Conservation (phyloP, 345 rosid genomes). For the Aquilaria sinensis region DNA sequence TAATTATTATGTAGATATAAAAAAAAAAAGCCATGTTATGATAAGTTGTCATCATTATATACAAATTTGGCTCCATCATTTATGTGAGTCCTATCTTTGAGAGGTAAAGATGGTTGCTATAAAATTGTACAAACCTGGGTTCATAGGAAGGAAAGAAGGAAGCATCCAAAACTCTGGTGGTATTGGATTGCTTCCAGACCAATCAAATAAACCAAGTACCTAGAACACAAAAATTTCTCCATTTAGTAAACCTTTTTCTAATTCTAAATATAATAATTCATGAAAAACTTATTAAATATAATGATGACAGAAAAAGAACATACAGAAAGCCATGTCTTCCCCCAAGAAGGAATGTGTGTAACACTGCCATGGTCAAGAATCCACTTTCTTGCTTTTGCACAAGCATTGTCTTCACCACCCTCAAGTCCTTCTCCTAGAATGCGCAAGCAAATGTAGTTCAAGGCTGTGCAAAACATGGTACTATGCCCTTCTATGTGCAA, state of each 20-base stretch:
- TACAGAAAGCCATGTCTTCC: conserved; percentile 37
- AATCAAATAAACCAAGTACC: conserved; percentile 39
- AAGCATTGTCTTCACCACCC: conserved; percentile 33
- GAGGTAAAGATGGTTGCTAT: not conserved
- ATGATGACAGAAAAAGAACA: not conserved
- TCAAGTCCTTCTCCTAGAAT: conserved; percentile 38
- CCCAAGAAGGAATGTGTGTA: conserved; percentile 35
- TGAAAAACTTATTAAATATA: not conserved
- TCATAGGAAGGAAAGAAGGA: conserved; percentile 43
- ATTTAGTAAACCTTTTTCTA: not conserved
- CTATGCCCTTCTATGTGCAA: conserved; percentile 42
- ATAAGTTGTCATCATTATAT: no score
- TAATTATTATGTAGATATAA: no score
- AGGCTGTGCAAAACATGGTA: conserved; percentile 31
- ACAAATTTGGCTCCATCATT: no score
- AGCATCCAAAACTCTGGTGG: conserved; percentile 69
- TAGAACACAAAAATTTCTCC: not conserved
- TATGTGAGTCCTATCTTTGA: not conserved
- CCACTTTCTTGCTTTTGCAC: conserved; percentile 31
- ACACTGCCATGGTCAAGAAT: conserved; percentile 32
- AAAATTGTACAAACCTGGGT: conserved; percentile 32
- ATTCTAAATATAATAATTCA: not conserved
- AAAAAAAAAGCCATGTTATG: not conserved
- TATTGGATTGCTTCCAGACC: conserved; percentile 63
- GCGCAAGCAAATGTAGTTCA: conserved; percentile 40